phyloP scores from a whole-genome alignment of 495 filamentous ascomycete species.

The Durotheca rogersii region DNA sequence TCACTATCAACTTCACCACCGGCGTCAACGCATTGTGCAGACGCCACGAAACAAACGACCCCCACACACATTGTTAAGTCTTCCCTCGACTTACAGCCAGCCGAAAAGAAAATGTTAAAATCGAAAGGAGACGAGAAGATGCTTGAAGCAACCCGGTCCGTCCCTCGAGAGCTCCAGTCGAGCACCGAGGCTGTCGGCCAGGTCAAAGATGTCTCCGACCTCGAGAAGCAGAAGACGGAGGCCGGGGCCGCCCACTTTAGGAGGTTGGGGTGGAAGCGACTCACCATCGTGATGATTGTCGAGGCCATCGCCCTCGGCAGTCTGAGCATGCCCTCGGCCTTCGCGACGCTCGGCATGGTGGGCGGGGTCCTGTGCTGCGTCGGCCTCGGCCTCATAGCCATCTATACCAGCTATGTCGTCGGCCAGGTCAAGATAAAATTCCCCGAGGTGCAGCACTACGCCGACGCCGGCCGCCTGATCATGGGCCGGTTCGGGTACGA shows the following conservation, averaged over 20 bases:
- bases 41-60: constrained; percentile 6
- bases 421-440: constrained; percentile 73
- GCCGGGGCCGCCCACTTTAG: constrained; percentile 45
- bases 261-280: constrained; percentile 51
- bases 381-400: constrained; percentile 62
- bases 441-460: constrained; percentile 71
- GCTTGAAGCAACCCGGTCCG: constrained; percentile 10
- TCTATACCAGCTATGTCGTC: constrained; percentile 76
- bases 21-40: no score
- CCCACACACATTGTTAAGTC: no score
- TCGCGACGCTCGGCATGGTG: constrained; percentile 64
- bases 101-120: constrained; percentile 14
- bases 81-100: constrained; percentile 10
- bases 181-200: constrained; percentile 32
- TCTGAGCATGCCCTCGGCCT: constrained; percentile 63
- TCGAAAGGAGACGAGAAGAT: constrained; percentile 28
- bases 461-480: constrained; percentile 68
- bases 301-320: constrained; percentile 74
- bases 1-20: no score
- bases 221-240: constrained; percentile 42
- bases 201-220: constrained; percentile 35
- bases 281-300: constrained; percentile 64
- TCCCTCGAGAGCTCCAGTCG: constrained; percentile 10
- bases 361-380: constrained; percentile 58
- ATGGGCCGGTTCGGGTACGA: constrained; percentile 64